phyloP scores from a whole-genome alignment of 768 basidiomycete species.

The Collybiopsis confluens region DNA sequence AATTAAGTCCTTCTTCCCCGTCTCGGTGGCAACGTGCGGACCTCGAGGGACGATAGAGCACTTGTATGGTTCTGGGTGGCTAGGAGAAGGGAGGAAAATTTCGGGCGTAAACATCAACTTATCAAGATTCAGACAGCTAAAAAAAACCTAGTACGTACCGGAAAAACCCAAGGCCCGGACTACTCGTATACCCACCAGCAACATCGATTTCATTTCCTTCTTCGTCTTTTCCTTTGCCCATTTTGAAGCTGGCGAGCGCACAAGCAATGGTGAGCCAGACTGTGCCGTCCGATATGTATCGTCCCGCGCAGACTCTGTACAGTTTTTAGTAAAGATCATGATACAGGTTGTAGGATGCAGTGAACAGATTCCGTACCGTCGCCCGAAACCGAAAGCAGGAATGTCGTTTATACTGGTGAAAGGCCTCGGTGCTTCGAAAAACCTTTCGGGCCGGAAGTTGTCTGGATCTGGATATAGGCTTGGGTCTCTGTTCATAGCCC shows the following conservation, averaged over 20 bases:
- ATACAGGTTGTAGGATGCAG: too few relatives aligned
- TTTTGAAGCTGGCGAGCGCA: not conserved
- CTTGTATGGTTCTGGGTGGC: not conserved
- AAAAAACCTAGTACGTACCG: not conserved
- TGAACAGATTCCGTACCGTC: constrained; percentile 6
- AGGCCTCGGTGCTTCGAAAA: not conserved
- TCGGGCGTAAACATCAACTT: too few relatives aligned
- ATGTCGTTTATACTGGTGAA: not conserved
- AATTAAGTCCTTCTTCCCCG: too few relatives aligned
- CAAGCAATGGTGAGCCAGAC: not conserved
- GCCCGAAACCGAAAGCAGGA: constrained; percentile 12
- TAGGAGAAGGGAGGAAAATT: not conserved
- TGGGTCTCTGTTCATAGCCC: constrained; percentile 10
- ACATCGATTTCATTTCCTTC: constrained; percentile 1
- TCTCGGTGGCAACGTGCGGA: too few relatives aligned
- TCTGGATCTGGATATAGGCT: constrained; percentile 8
- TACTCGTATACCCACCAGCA: not conserved
- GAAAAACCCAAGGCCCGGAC: not conserved
- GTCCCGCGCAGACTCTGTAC: constrained; percentile 1
- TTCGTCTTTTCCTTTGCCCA: not conserved
- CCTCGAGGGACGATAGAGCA: not conserved
- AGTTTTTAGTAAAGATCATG: not conserved
- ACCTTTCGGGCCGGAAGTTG: not conserved
- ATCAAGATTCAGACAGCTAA: too few relatives aligned
- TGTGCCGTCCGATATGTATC: not conserved